Conservation (phyloP, 495 filamentous ascomycete species). For the Umbilicaria muhlenbergii region DNA sequence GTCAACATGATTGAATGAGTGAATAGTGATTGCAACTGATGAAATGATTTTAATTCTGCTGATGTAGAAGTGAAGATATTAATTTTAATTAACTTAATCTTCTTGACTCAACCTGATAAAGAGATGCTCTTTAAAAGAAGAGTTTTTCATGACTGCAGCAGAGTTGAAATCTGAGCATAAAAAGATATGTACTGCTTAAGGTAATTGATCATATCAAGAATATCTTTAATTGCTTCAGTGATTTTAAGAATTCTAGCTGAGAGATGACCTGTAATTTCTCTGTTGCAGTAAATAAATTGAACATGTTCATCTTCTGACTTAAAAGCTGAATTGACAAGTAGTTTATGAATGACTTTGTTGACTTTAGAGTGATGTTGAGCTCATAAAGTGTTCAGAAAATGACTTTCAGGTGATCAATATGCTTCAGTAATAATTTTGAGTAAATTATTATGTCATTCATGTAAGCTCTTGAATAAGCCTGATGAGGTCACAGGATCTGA, state of each 20-base stretch:
- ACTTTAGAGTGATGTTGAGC: neutral
- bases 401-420: neutral
- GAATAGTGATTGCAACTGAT: neutral
- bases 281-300: neutral
- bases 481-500: neutral
- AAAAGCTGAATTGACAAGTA: neutral
- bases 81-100: no score
- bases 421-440: neutral
- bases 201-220: neutral
- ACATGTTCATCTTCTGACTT: neutral
- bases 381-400: neutral
- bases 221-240: neutral
- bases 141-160: neutral
- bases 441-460: slow-evolving; percentile 1
- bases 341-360: neutral
- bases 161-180: neutral
- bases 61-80: neutral
- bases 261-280: neutral
- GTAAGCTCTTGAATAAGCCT: neutral
- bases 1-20: neutral
- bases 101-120: no score
- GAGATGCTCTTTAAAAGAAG: neutral
- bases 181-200: neutral
- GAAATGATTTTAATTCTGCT: neutral
- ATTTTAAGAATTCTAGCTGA: neutral